These are phyloP conservation scores for Rhizoclosmatium globosum DNA, from an alignment of 192 early-diverging fungal species.

Conservation along the genomic window DNA sequence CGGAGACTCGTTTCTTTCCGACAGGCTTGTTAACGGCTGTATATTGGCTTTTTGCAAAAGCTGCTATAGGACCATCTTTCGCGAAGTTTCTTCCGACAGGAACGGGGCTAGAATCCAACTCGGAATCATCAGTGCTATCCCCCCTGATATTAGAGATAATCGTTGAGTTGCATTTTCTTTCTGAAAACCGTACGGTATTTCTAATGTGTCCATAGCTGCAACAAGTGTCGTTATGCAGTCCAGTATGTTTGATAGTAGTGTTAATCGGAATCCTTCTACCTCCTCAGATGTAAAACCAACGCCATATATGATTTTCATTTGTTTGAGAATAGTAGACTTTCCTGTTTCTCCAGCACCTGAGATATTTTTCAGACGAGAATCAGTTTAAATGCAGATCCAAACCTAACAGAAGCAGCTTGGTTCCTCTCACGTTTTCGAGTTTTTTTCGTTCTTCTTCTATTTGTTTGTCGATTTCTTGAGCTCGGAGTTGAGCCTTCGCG, in stretches of 20 bases:
- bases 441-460: conserved; percentile 80
- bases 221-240: conserved; percentile 84
- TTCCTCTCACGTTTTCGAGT: conserved; percentile 75
- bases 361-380: conserved; percentile 51
- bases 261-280: conserved; percentile 74
- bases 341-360: conserved; percentile 87
- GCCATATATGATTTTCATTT: conserved; percentile 98
- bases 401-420: conserved; percentile 93
- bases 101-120: background rate
- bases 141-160: conserved; percentile 39
- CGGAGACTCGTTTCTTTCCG: conserved; percentile 72
- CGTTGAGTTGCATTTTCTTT: conserved; percentile 64
- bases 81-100: background rate
- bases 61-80: background rate
- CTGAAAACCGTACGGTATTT: conserved; percentile 46
- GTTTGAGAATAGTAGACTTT: conserved; percentile 95
- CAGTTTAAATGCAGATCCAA: conserved; percentile 52
- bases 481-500: conserved; percentile 66
- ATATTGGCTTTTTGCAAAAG: background rate
- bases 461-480: conserved; percentile 91
- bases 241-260: conserved; percentile 87
- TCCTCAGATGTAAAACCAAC: conserved; percentile 88
- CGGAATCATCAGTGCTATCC: background rate
- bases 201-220: conserved; percentile 69
- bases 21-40: background rate